A percentile compares a stretch with the other conserved stretches of the same genome.
Conservation (phyloP, 2,329 filamentous ascomycete genomes). For the Colletotrichum sp. region DNA sequence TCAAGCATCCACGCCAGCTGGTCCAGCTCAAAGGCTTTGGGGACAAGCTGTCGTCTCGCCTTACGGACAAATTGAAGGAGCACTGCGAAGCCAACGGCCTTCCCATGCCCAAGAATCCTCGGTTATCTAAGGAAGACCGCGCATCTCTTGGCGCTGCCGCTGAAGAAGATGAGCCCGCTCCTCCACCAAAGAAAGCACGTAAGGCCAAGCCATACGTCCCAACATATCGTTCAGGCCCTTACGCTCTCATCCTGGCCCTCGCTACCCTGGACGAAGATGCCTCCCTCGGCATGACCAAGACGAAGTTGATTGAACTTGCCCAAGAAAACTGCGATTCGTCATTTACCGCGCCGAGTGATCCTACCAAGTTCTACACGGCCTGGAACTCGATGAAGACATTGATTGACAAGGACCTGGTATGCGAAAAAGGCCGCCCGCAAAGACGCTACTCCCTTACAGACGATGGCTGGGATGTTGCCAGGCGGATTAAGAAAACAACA, state of each 20-base stretch:
- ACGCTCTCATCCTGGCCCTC: constrained; percentile 73
- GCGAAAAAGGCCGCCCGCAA: constrained; percentile 71
- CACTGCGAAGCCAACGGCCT: constrained; percentile 72
- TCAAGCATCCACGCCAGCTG: constrained; percentile 76
- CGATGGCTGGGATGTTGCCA: constrained; percentile 78
- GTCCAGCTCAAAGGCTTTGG: constrained; percentile 78
- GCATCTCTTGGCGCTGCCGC: constrained; percentile 36
- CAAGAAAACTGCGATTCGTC: constrained; percentile 77
- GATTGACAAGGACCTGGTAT: constrained; percentile 74
- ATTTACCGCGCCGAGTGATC: constrained; percentile 70
- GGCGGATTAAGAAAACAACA: constrained; percentile 63
- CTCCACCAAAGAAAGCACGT: constrained; percentile 61
- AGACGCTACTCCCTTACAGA: constrained; percentile 76
- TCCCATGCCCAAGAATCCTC: constrained; percentile 68
- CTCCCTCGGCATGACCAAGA: constrained; percentile 67
- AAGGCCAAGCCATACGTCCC: constrained; percentile 75
- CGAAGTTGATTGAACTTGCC: constrained; percentile 70
- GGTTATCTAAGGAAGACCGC: constrained; percentile 36
- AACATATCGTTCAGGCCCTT: constrained; percentile 73
- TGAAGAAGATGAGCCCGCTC: constrained; percentile 36
- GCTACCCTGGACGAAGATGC: constrained; percentile 62
- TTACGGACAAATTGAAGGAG: constrained; percentile 65
- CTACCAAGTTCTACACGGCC: constrained; percentile 76
- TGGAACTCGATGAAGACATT: constrained; percentile 86
- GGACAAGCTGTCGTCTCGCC: constrained; percentile 70